Conservation (phyloP, 1,284 basidiomycete genomes). For the Malassezia yamatoensis region DNA sequence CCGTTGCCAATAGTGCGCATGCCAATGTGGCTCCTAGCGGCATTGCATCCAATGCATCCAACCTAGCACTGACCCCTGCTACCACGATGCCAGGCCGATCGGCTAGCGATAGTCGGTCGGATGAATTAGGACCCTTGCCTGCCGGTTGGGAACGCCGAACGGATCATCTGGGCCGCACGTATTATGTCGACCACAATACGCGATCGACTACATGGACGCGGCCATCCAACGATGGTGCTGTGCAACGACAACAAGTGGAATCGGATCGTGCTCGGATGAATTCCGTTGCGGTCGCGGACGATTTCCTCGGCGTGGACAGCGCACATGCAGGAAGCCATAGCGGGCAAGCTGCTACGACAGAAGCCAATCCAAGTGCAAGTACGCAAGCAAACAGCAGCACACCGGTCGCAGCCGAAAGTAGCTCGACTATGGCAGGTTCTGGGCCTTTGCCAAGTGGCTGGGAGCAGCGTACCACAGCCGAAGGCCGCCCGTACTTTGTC, state of each 20-base stretch:
- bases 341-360: constrained; percentile 2
- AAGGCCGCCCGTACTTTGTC: constrained; percentile 94
- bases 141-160: constrained; percentile 84
- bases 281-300: constrained; percentile 45
- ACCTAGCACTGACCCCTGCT: constrained; percentile 1
- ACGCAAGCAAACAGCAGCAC: constrained; percentile 1
- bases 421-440: constrained; percentile 63
- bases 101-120: constrained; percentile 22
- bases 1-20: not conserved
- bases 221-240: constrained; percentile 44
- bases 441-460: constrained; percentile 85
- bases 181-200: constrained; percentile 70
- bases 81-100: constrained; percentile 6
- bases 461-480: constrained; percentile 96
- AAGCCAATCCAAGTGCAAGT: not conserved
- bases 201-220: constrained; percentile 84
- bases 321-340: constrained; percentile 18
- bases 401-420: constrained; percentile 26
- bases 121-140: constrained; percentile 55
- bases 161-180: constrained; percentile 75
- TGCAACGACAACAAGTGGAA: constrained; percentile 30
- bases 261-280: constrained; percentile 41
- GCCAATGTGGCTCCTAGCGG: not conserved
- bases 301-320: constrained; percentile 45
- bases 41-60: constrained; percentile 13